phyloP scores from a whole-genome alignment of 805 yeast genomes.

The Ogataea neopini region DNA sequence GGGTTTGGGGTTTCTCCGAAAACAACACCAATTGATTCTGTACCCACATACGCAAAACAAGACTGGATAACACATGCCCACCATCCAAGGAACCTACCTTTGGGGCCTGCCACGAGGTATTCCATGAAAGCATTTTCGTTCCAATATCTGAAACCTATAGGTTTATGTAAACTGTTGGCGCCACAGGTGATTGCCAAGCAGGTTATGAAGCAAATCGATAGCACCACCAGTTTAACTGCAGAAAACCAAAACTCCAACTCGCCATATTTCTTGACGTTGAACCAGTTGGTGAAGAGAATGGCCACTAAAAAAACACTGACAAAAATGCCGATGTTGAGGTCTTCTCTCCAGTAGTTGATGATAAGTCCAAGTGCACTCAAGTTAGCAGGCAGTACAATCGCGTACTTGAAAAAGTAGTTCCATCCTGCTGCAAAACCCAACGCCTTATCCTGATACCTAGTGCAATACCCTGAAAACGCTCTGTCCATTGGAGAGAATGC shows the following conservation, averaged over 20 bases:
- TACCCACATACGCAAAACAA: constrained; percentile 65
- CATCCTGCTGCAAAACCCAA: constrained; percentile 65
- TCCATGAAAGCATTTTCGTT: constrained; percentile 57
- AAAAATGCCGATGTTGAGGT: constrained; percentile 53
- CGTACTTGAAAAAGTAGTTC: constrained; percentile 58
- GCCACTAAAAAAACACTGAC: constrained; percentile 55
- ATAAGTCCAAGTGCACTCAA: constrained; percentile 57
- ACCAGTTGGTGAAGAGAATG: constrained; percentile 52
- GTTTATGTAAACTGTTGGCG: constrained; percentile 60
- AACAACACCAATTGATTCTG: constrained; percentile 64
- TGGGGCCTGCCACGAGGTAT: constrained; percentile 54
- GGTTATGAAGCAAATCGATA: constrained; percentile 59
- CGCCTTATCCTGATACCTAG: constrained; percentile 58
- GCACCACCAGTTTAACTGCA: constrained; percentile 52
- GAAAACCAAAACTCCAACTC: constrained; percentile 66
- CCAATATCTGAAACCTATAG: constrained; percentile 56
- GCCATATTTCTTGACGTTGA: constrained; percentile 68
- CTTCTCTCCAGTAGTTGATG: constrained; percentile 47
- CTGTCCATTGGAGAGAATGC: constrained; percentile 68
- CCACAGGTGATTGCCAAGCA: constrained; percentile 59
- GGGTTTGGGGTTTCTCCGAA: constrained; percentile 68
- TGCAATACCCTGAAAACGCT: constrained; percentile 59
- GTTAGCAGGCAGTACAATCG: constrained; percentile 54
- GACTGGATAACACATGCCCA: too few relatives aligned
- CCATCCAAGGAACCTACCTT: too few relatives aligned